Evolutionary conservation across 805 yeast species (phyloP).

Genomic region (Zygoascus flipseniorum): DNA sequence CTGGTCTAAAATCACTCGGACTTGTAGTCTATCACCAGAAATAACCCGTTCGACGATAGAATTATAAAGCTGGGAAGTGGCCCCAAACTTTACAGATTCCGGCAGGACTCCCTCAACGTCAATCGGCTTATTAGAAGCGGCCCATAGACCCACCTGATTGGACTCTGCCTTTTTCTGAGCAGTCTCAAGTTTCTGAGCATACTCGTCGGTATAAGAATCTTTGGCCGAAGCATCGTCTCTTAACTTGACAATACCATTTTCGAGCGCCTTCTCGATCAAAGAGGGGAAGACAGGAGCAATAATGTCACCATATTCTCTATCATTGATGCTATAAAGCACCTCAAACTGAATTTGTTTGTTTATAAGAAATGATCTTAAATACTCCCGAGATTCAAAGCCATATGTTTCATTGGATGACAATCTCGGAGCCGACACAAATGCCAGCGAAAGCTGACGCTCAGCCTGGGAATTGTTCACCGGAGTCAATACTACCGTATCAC

Average conservation of each 20-base stretch:
- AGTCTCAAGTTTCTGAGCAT: conserved; percentile 22
- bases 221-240: conserved; percentile 41
- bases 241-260: conserved; percentile 53
- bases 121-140: conserved; percentile 10
- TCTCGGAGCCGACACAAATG: conserved; percentile 54
- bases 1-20: conserved; percentile 43
- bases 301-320: conserved; percentile 64
- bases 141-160: conserved; percentile 55
- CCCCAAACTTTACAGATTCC: conserved; percentile 12
- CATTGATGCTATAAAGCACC: conserved; percentile 42
- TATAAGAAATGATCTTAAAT: conserved; percentile 49
- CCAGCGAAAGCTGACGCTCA: conserved; percentile 57
- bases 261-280: conserved; percentile 46
- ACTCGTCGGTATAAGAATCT: conserved; percentile 35
- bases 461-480: conserved; percentile 34
- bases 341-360: conserved; percentile 56
- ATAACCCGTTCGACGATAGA: conserved; percentile 69
- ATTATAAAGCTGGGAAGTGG: conserved; percentile 33
- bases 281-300: conserved; percentile 55
- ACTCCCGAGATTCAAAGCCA: conserved; percentile 54
- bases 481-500: conserved; percentile 57
- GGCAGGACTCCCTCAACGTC: conserved; percentile 19
- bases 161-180: conserved; percentile 41
- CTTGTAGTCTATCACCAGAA: conserved; percentile 68
- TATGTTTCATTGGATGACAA: conserved; percentile 32